These are phyloP conservation scores for Ascochyta fabae DNA, from an alignment of 2,329 filamentous ascomycete species.

Conservation along the genomic window DNA sequence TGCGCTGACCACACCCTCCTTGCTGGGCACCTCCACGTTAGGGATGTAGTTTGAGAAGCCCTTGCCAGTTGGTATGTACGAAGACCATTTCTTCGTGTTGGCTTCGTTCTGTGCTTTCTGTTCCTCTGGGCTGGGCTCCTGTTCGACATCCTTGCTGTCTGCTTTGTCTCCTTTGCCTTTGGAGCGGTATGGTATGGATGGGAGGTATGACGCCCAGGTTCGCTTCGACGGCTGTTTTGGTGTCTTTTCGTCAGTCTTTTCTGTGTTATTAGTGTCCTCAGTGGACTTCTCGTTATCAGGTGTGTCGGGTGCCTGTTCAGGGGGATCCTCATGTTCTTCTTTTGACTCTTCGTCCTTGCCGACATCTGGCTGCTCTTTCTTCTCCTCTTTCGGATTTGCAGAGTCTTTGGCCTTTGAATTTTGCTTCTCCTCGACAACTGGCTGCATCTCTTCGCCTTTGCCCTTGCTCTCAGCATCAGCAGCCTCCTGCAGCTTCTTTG, in stretches of 20 bases:
- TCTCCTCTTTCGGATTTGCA: background rate
- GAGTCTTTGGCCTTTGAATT: constrained; percentile 5
- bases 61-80: constrained; percentile 56
- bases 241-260: constrained; percentile 25
- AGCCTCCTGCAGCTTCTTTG: constrained; percentile 30
- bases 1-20: constrained; percentile 52
- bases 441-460: constrained; percentile 5
- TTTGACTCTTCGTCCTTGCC: constrained; percentile 3
- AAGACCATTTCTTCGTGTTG: constrained; percentile 52
- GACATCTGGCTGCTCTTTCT: background rate
- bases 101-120: constrained; percentile 45
- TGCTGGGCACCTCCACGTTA: constrained; percentile 43
- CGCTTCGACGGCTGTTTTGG: constrained; percentile 34
- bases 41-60: constrained; percentile 58
- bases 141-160: constrained; percentile 24
- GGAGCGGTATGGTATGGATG: constrained; percentile 47
- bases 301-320: constrained; percentile 41
- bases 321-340: constrained; percentile 25
- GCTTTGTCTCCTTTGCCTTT: constrained; percentile 30
- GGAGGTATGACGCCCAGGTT: constrained; percentile 50
- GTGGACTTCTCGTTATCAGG: constrained; percentile 29
- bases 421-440: background rate
- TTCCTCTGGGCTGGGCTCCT: constrained; percentile 34
- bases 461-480: constrained; percentile 13
- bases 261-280: constrained; percentile 16